A percentile compares a stretch with the other conserved stretches of the same genome.
Evolutionary conservation across 345 rosid genomes (phyloP).

Genomic region (Lepidium didymum): DNA sequence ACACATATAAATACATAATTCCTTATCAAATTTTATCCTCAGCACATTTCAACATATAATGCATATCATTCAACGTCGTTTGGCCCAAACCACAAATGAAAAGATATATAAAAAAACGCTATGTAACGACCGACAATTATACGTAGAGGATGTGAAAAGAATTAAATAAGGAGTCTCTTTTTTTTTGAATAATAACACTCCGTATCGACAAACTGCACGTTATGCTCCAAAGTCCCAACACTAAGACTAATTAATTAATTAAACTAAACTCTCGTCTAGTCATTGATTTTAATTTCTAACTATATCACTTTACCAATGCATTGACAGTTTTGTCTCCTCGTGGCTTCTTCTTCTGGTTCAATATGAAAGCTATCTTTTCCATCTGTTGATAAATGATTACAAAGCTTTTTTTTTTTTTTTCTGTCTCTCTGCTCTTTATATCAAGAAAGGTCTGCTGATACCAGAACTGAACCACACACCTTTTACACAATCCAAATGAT

Average conservation of each 20-base stretch:
- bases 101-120: not conserved
- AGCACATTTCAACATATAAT: not conserved
- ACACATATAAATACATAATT: not conserved
- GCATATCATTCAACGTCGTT: not conserved
- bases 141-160: constrained; percentile 7
- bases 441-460: not conserved
- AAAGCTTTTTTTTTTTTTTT: not conserved
- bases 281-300: not conserved
- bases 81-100: not conserved
- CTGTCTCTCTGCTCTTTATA: not conserved
- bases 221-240: not conserved
- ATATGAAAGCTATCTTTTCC: not conserved
- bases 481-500: not conserved
- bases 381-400: not conserved
- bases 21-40: not conserved
- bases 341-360: not conserved
- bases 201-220: constrained; percentile 16
- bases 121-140: constrained; percentile 11
- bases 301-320: not conserved
- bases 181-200: not conserved
- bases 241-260: not conserved
- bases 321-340: constrained; percentile 21
- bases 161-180: not conserved
- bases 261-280: not conserved
- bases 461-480: not conserved